Evolutionary conservation across 2,329 filamentous ascomycete species (phyloP).

Genomic region (Diaporthe humulicola): DNA sequence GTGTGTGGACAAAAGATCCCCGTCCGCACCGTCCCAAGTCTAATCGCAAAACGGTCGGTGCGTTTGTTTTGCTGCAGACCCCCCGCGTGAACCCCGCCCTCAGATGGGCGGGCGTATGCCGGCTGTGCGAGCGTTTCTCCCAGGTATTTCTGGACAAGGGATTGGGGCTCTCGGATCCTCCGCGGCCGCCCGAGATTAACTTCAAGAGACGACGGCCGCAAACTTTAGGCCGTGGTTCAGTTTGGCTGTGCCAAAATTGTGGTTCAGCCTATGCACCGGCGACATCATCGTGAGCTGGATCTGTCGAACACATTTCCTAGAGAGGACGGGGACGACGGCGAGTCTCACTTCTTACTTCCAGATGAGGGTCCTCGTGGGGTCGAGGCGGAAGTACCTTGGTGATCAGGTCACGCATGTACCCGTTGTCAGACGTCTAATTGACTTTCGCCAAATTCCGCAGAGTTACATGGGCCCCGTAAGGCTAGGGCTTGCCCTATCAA

Average conservation of each 20-base stretch:
- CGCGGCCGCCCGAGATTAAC: constrained; percentile 28
- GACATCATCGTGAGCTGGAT: neutral
- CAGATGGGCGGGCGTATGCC: constrained; percentile 2
- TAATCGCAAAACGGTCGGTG: constrained; percentile 9
- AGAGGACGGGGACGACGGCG: neutral
- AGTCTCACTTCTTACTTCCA: neutral
- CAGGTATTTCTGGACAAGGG: constrained; percentile 23
- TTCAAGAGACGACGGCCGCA: neutral
- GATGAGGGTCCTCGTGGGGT: constrained; percentile 19
- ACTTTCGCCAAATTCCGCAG: constrained; percentile 17
- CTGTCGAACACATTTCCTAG: constrained; percentile 2
- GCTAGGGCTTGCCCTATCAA: neutral
- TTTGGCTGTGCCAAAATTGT: neutral
- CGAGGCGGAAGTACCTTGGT: neutral
- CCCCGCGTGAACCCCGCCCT: neutral
- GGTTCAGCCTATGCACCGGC: neutral
- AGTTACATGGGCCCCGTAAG: constrained; percentile 35
- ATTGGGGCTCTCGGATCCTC: constrained; percentile 26
- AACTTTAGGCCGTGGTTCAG: neutral
- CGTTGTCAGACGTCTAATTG: constrained; percentile 39
- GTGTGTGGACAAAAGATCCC: constrained; percentile 29
- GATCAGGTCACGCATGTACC: constrained; percentile 29
- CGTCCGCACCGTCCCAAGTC: neutral
- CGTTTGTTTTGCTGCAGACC: constrained; percentile 9
- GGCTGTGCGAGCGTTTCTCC: neutral